Base-by-base conservation (phyloP, 2,329 filamentous ascomycete genomes). In the Hymenoscyphus fructigenus region DNA sequence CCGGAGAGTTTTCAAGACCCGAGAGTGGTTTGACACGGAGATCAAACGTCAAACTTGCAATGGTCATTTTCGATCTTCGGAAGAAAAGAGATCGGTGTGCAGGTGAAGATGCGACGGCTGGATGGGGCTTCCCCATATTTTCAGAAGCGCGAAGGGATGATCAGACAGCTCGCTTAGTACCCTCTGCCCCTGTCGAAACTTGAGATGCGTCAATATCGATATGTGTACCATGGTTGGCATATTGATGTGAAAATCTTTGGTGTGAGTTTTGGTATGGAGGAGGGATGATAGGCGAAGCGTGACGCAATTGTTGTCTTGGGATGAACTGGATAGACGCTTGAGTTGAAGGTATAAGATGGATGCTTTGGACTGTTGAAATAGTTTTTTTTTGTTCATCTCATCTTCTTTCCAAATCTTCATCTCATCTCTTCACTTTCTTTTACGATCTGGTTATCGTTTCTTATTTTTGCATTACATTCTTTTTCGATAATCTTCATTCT, bases 391-490 rank as follows among this genome's bases (percentile, higher is more conserved):
- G 20, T 23, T 50, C 44, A 50, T 50, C 44, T 50, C 44, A 50
- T 26, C 44, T 23, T 50, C 44, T 26, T 50, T 23, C 20, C 20
- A 50, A 23, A 50, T 23, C 44, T 23, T 50, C 20, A 44, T 17
- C 41, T 44, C 17, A 10, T n/a, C n/a, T 36, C 10, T 50, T 50
- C 17, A 50, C 41, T 50, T 50, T 26, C 44, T 50, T 50, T 23
- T 12, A 50, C 44, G 44, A 50, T 50, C 44, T 50, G 44, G 44
- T 50, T 50, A 50, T 50, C 44, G 44, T 50, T 23, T 4, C 32
- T 34, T 36, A 59, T 64, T 66, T 63, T 47, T 56, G 5, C 58
- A 57, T 29, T 41, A 63, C 38, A 38, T 64, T 32, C 55, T 62
- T 59, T 61, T 57, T 57, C 17, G 12, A 28, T 20, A 44, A 59